Base-by-base conservation (phyloP, 371 early-diverging fungal genomes). In the Mortierella sp. region DNA sequence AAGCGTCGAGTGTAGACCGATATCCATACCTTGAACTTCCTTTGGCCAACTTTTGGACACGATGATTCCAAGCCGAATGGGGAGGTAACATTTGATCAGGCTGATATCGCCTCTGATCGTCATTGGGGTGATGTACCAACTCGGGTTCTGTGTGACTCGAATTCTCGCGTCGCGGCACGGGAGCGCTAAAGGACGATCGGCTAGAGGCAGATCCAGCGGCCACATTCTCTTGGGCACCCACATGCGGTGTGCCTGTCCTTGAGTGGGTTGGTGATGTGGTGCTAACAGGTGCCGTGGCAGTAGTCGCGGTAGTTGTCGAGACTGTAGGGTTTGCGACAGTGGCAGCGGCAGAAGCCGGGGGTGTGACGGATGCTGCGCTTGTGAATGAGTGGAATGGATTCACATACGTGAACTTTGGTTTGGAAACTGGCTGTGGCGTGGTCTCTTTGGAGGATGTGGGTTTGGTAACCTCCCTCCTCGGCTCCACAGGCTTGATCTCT, bases 31-130 rank as follows among this genome's bases (percentile, higher is more conserved):
- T 58, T 24, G 71, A 70, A 56, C 78, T 76, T 19, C 78, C 78
- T 28, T 70, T 69, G 10, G 78, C 63, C 43, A 76, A 55, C 21
- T 76, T 76, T 26, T 76, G 78, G 19, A 76, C 78, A 54, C 78
- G 78, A 31, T 76, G 70, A 13, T 76, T 76, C 78, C 78, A 76
- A 9, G 78, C 78, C 12, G 78, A 76, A 38, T 70, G 70, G 5
- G 78, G 78, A 13, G 78, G 78, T 9, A 76, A 60, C 30, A 76
- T 30, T 43, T 76, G 78, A 38, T 76, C 78, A 10, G 62, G 52
- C 14, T 76, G 78, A 31, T 70, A 76, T 7, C 78, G 78, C 62
- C 66, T 76, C 31, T 76, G 70, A 21, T 70, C 78, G 13, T 76
- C 76, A 23, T 64, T 58, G 27, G 63, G 49, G 6, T 66, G 67